Evolutionary conservation across 768 basidiomycete species (phyloP).

Genomic region (Russula vinacea): DNA sequence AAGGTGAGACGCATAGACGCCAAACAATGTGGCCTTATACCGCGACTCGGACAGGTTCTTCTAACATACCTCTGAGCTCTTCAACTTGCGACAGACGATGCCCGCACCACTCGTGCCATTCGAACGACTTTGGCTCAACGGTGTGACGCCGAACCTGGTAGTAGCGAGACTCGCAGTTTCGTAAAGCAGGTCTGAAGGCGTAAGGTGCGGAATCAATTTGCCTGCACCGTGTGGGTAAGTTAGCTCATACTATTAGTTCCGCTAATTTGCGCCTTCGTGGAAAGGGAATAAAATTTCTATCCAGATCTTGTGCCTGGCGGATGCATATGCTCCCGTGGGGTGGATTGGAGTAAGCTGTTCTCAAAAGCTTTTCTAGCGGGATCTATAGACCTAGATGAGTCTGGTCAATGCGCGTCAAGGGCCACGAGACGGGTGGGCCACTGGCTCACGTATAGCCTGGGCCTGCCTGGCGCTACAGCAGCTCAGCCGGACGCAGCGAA

Average conservation of each 20-base stretch:
- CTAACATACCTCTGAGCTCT: background rate
- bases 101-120: background rate
- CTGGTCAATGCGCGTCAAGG: slow-evolving; percentile 5
- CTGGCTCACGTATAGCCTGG: slow-evolving; percentile 8
- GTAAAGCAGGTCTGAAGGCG: background rate
- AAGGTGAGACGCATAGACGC: slow-evolving; percentile 21
- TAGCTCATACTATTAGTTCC: slow-evolving; percentile 5
- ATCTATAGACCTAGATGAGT: background rate
- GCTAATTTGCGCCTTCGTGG: slow-evolving; percentile 14
- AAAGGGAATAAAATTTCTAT: slow-evolving; percentile 10
- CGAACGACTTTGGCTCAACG: background rate
- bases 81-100: background rate
- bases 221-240: slow-evolving; percentile 1
- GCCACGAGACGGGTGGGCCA: background rate
- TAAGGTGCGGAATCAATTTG: background rate
- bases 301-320: slow-evolving; percentile 14
- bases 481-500: background rate
- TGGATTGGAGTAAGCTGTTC: background rate
- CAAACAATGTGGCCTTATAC: slow-evolving; percentile 13
- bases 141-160: background rate
- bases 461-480: background rate
- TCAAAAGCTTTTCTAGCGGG: background rate
- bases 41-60: slow-evolving; percentile 10
- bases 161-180: background rate
- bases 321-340: background rate